phyloP scores from a whole-genome alignment of 2,329 filamentous ascomycete genomes.

The Lasiodiplodia sp. region DNA sequence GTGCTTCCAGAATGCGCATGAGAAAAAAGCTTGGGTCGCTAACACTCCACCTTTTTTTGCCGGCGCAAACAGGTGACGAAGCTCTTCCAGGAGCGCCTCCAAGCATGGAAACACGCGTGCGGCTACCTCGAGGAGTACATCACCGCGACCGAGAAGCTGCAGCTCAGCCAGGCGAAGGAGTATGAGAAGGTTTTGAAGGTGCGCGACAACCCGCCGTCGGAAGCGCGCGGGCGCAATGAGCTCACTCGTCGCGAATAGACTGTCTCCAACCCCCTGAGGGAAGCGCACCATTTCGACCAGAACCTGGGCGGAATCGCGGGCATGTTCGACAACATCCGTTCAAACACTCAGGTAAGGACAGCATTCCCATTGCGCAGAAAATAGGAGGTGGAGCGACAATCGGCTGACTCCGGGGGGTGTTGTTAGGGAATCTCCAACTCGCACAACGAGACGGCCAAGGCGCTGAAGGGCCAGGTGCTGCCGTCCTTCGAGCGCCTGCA shows the following conservation, averaged over 20 bases:
- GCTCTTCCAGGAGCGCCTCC: constrained; percentile 84
- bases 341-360: constrained; percentile 77
- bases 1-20: constrained; percentile 2
- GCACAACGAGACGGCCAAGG: constrained; percentile 90
- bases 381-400: background rate
- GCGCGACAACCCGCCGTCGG: constrained; percentile 27
- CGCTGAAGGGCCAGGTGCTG: constrained; percentile 82
- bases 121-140: constrained; percentile 93
- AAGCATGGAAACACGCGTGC: constrained; percentile 95
- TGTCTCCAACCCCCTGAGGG: constrained; percentile 82
- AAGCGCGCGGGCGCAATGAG: background rate
- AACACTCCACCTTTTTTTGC: constrained; percentile 12
- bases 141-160: constrained; percentile 81
- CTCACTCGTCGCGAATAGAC: constrained; percentile 60
- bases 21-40: constrained; percentile 4
- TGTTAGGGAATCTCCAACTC: constrained; percentile 80
- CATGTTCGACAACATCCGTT: constrained; percentile 91
- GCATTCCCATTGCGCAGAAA: constrained; percentile 23
- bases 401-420: background rate
- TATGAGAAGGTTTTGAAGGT: constrained; percentile 95
- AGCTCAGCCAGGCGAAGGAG: constrained; percentile 87
- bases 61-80: constrained; percentile 47
- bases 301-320: constrained; percentile 85
- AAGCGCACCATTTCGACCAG: constrained; percentile 93
- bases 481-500: constrained; percentile 91